Conservation (phyloP, 129 eudicot species). For the Arctium minus region DNA sequence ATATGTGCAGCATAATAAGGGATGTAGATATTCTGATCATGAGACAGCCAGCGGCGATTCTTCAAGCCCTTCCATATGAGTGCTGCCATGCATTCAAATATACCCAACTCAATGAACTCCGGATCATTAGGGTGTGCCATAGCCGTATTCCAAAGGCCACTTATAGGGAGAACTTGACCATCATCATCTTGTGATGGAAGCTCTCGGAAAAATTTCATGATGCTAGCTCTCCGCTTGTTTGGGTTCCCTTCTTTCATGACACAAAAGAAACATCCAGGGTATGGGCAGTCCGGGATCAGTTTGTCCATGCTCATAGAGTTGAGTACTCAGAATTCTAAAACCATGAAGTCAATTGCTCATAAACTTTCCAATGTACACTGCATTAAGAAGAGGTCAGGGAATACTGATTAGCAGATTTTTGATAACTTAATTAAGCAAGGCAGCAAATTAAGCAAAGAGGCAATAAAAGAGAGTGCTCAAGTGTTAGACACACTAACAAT, state of each 20-base stretch:
- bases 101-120: slow-evolving; percentile 88
- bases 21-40: slow-evolving; percentile 91
- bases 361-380: slow-evolving; percentile 20
- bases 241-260: slow-evolving; percentile 99
- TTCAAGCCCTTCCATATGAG: slow-evolving; percentile 92
- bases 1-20: slow-evolving; percentile 98
- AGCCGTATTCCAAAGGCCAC: slow-evolving; percentile 99
- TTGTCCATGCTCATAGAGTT: slow-evolving; percentile 65
- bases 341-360: slow-evolving; percentile 21
- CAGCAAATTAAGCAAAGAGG: not conserved
- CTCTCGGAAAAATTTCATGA: slow-evolving; percentile 85
- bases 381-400: slow-evolving; percentile 5
- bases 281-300: slow-evolving; percentile 76
- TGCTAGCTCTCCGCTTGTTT: slow-evolving; percentile 82
- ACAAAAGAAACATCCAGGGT: slow-evolving; percentile 98
- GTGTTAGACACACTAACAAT: not conserved
- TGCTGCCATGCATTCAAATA: slow-evolving; percentile 91
- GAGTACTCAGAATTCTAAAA: slow-evolving; percentile 3
- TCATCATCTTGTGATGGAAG: slow-evolving; percentile 98
- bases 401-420: not conserved
- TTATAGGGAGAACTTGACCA: slow-evolving; percentile 97
- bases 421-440: not conserved
- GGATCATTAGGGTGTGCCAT: slow-evolving; percentile 99
- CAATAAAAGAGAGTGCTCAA: not conserved
- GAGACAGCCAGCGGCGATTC: slow-evolving; percentile 93